Base-by-base conservation (phyloP, 805 yeast genomes). In the Cephaloascus fragrans region DNA sequence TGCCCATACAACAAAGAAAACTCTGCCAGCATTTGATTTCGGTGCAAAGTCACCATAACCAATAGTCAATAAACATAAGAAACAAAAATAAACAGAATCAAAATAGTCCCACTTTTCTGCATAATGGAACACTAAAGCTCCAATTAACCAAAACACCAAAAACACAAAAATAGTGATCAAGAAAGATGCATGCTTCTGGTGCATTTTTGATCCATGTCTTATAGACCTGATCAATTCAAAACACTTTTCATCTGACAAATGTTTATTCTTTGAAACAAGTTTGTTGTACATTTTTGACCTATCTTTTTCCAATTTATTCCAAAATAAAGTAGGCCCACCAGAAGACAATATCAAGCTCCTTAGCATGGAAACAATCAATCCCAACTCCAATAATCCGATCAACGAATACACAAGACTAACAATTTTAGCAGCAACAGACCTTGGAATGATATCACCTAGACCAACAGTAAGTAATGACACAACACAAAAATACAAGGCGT, bases 11-110 rank as follows among this genome's bases (percentile, higher is more conserved):
- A 84, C 76, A 49, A 87, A 87, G 47, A 86, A 75, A 1, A 81
- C 72, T 33, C 82, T 61, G 1, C 95, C 94, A 4, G 83, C 80
- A 1, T 78, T 59, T 0, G 79, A 57, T 2, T 37, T 41, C 1
- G 95, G 95, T 1, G 76, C 65, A 47, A 64, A 77, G 51, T 80
- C 88, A 23, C 96, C 96, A 56, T 83, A 86, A 1, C 96, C 96
- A 40, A 88, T 82, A 0, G 96, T 84, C 4, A 86, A 59, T 38
- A 88, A 69, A 49, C 90, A 78, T 32, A 83, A 59, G 44, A 82
- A 77, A 43, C 89, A 76, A 50, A 84, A 87, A 59, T 88, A 88
- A n/a, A 83, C 65, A 2, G 77, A 69, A 39, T 76, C 63, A 46
- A 82, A 83, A 56, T 80, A 88, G 4, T 69, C 43, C 96, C 96